A percentile compares a stretch with the other conserved stretches of the same genome.
These are phyloP conservation scores for Boletus vermiculosoides DNA, from an alignment of 768 basidiomycete genomes.

Conservation along the genomic window DNA sequence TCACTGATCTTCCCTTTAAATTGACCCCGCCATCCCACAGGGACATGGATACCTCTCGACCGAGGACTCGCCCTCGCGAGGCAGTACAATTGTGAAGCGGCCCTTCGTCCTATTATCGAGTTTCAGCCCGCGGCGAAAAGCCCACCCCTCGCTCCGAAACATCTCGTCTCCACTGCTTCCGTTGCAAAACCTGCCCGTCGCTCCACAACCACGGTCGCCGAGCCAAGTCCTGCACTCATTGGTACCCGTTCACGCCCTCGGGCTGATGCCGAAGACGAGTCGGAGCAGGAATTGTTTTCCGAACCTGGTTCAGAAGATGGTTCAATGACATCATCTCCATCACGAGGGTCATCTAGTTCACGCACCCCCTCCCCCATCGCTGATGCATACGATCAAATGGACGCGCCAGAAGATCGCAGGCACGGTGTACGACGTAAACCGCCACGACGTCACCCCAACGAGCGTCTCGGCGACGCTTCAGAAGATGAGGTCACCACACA, in stretches of 20 bases:
- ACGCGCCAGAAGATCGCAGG: conserved; percentile 22
- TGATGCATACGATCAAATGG: conserved; percentile 36
- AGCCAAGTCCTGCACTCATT: conserved; percentile 25
- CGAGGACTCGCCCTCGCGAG: conserved; percentile 81
- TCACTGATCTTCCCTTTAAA: not conserved
- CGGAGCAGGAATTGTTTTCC: conserved; percentile 65
- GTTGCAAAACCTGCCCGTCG: conserved; percentile 35
- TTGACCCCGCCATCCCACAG: conserved; percentile 40
- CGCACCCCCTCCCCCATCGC: conserved; percentile 88
- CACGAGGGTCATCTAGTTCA: conserved; percentile 83
- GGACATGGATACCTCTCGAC: conserved; percentile 98
- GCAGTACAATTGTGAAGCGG: conserved; percentile 88
- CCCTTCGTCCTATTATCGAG: conserved; percentile 91
- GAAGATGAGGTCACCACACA: conserved; percentile 42
- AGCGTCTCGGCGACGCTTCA: conserved; percentile 43
- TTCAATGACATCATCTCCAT: conserved; percentile 87
- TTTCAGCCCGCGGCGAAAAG: conserved; percentile 88
- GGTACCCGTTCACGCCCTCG: conserved; percentile 62
- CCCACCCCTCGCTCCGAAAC: conserved; percentile 94
- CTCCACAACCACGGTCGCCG: conserved; percentile 10
- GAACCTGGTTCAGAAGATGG: conserved; percentile 80
- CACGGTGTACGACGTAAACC: conserved; percentile 47
- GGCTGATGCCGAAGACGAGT: conserved; percentile 49
- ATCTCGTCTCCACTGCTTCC: conserved; percentile 72
- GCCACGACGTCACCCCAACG: conserved; percentile 46